Conservation (phyloP, 2,329 filamentous ascomycete species). For the Torrubiella hemipterigena region DNA sequence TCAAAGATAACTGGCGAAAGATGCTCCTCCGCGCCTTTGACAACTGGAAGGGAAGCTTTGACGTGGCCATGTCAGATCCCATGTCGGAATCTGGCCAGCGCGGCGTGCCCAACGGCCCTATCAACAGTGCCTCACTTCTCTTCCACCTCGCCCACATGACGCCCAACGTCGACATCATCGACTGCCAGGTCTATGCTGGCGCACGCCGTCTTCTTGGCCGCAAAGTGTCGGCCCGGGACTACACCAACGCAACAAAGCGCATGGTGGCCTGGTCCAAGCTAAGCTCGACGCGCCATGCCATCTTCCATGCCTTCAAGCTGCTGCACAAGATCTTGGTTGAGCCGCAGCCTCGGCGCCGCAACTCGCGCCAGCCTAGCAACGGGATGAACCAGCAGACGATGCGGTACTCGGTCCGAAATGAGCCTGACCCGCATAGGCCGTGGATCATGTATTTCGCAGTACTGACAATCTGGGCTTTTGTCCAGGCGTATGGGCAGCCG, state of each 20-base stretch:
- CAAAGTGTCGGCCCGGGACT: slow-evolving; percentile 65
- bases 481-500: slow-evolving; percentile 59
- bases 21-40: slow-evolving; percentile 72
- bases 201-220: slow-evolving; percentile 66
- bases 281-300: slow-evolving; percentile 65
- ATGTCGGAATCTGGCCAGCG: slow-evolving; percentile 32
- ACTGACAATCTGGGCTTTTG: slow-evolving; percentile 79
- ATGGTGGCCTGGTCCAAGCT: slow-evolving; percentile 73
- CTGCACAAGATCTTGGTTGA: slow-evolving; percentile 61
- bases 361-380: slow-evolving; percentile 3
- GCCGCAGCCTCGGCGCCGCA: slow-evolving; percentile 24
- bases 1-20: slow-evolving; percentile 65
- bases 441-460: slow-evolving; percentile 87
- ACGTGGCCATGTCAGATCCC: slow-evolving; percentile 45
- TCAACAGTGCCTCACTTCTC: slow-evolving; percentile 68
- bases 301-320: slow-evolving; percentile 75
- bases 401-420: slow-evolving; percentile 62
- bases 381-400: slow-evolving; percentile 15
- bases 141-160: slow-evolving; percentile 85
- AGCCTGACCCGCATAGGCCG: slow-evolving; percentile 71
- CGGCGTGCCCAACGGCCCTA: slow-evolving; percentile 45
- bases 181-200: slow-evolving; percentile 81
- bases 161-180: slow-evolving; percentile 77
- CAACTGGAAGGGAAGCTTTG: slow-evolving; percentile 77
- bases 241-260: slow-evolving; percentile 57